Evolutionary conservation across 2,329 filamentous ascomycete species (phyloP).

Genomic region (Botrytis porri): DNA sequence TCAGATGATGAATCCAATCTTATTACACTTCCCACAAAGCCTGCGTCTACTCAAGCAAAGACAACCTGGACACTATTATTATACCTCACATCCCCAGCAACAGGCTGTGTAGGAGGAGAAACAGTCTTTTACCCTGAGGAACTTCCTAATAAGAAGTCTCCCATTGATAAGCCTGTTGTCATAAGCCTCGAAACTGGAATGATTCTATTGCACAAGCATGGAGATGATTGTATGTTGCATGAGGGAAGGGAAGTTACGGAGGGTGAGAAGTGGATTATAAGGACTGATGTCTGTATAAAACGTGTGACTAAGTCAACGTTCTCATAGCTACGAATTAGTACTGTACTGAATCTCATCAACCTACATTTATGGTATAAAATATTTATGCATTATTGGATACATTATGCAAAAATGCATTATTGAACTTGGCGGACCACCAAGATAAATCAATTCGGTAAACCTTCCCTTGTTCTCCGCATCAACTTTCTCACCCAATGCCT

Average conservation of each 20-base stretch:
- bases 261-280: constrained; percentile 88
- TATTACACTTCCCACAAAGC: constrained; percentile 54
- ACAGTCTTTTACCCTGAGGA: constrained; percentile 86
- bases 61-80: constrained; percentile 92
- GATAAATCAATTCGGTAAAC: background rate
- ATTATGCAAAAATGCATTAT: background rate
- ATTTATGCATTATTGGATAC: background rate
- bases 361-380: background rate
- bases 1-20: constrained; percentile 84
- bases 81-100: constrained; percentile 74
- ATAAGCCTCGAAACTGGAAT: constrained; percentile 79
- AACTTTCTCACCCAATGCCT: background rate
- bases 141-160: constrained; percentile 44
- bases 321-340: background rate
- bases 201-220: constrained; percentile 83
- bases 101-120: constrained; percentile 79
- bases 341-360: background rate
- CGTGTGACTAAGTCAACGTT: constrained; percentile 32
- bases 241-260: constrained; percentile 75
- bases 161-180: constrained; percentile 59
- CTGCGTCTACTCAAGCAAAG: constrained; percentile 49
- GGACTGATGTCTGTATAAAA: constrained; percentile 74
- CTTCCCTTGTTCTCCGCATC: background rate
- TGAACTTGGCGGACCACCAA: background rate
- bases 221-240: constrained; percentile 85